These are phyloP conservation scores for Albifimbria verrucaria DNA, from an alignment of 2,329 filamentous ascomycete genomes.

Conservation along the genomic window DNA sequence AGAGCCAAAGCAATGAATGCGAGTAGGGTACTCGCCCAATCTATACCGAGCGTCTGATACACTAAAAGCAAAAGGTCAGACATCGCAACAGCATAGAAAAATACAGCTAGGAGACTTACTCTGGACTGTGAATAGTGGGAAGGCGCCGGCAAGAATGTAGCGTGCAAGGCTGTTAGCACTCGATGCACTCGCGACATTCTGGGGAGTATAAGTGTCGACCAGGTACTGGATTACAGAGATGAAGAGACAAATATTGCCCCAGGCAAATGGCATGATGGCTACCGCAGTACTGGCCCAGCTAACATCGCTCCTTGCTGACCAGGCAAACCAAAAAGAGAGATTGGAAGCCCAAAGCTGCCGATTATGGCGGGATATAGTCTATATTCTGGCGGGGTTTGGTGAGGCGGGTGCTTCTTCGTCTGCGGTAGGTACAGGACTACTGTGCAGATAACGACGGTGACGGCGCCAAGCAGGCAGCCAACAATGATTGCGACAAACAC, in stretches of 20 bases:
- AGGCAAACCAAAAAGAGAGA: slow-evolving; percentile 60
- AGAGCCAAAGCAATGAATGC: slow-evolving; percentile 44
- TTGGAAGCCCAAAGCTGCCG: slow-evolving; percentile 49
- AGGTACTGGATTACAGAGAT: slow-evolving; percentile 50
- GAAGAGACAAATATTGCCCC: slow-evolving; percentile 59
- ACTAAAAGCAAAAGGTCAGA: slow-evolving; percentile 27
- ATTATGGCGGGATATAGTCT: slow-evolving; percentile 58
- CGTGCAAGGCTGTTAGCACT: slow-evolving; percentile 58
- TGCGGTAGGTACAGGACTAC: slow-evolving; percentile 37
- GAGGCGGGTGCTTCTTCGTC: slow-evolving; percentile 24
- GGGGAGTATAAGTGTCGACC: slow-evolving; percentile 52
- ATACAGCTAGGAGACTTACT: slow-evolving; percentile 29
- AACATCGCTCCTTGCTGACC: slow-evolving; percentile 44
- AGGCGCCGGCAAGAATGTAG: slow-evolving; percentile 53
- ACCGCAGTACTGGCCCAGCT: slow-evolving; percentile 49
- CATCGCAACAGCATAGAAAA: fast-evolving
- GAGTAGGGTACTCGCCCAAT: slow-evolving; percentile 45
- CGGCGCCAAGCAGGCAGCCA: slow-evolving; percentile 40
- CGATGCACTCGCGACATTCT: slow-evolving; percentile 54
- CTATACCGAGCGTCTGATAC: slow-evolving; percentile 39
- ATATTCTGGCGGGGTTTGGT: slow-evolving; percentile 49
- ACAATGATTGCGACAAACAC: slow-evolving; percentile 44
- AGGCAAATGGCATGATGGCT: slow-evolving; percentile 54
- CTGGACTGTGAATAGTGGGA: slow-evolving; percentile 60
- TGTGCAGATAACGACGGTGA: slow-evolving; percentile 39